Conservation (phyloP, 2,329 filamentous ascomycete species). For the Ascochyta viciae-villosae region DNA sequence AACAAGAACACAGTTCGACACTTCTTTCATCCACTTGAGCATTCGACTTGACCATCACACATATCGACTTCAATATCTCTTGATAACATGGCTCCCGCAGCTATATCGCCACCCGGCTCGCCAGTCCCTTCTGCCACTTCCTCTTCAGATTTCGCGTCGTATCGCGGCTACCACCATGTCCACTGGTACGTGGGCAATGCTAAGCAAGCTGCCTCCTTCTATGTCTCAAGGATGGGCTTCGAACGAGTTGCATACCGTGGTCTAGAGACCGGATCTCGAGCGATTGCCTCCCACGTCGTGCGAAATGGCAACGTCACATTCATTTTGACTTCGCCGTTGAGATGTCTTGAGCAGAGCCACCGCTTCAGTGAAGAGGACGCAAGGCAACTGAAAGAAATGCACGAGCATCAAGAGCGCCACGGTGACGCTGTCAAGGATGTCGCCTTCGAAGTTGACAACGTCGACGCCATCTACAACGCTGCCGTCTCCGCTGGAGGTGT, state of each 20-base stretch:
- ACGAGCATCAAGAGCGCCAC: constrained; percentile 83
- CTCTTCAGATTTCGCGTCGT: constrained; percentile 55
- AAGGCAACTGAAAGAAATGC: constrained; percentile 73
- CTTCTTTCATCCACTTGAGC: background rate
- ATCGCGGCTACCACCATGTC: constrained; percentile 89
- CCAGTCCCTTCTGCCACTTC: constrained; percentile 31
- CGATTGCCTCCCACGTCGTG: constrained; percentile 83
- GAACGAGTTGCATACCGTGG: constrained; percentile 81
- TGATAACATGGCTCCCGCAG: constrained; percentile 42
- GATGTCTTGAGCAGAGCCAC: constrained; percentile 51
- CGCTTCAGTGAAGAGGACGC: constrained; percentile 63
- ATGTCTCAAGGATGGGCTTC: constrained; percentile 88
- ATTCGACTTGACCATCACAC: background rate
- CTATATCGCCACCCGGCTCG: constrained; percentile 54
- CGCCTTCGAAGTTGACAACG: constrained; percentile 91
- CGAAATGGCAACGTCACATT: constrained; percentile 79
- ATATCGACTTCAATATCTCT: background rate
- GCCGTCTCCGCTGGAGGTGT: constrained; percentile 72
- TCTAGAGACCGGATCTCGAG: constrained; percentile 84
- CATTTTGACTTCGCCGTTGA: constrained; percentile 82
- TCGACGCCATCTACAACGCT: constrained; percentile 77
- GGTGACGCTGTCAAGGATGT: constrained; percentile 96
- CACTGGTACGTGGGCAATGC: constrained; percentile 98
- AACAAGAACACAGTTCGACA: constrained; percentile 1
- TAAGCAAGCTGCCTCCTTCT: constrained; percentile 91